These are phyloP conservation scores for Cutaneotrichosporon cyanovorans DNA, from an alignment of 1,284 basidiomycete species.

Conservation along the genomic window DNA sequence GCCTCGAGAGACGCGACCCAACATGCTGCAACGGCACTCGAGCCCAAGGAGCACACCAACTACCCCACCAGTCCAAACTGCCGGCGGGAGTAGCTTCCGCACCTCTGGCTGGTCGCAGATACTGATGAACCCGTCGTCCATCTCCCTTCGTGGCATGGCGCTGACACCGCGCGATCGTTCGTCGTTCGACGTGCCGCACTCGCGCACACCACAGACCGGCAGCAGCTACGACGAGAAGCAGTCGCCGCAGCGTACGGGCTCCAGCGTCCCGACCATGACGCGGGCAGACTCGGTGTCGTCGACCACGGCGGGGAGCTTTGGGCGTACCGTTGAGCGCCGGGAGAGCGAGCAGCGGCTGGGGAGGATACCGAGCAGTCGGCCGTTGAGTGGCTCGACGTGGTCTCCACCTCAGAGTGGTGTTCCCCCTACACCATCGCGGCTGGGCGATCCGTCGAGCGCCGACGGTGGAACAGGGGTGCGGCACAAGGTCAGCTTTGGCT, in stretches of 20 bases:
- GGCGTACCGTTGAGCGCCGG: too few relatives aligned
- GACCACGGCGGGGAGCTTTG: too few relatives aligned
- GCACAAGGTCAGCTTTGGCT: constrained; percentile 24
- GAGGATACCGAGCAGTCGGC: too few relatives aligned
- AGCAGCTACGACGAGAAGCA: constrained; percentile 10
- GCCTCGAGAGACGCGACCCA: not conserved
- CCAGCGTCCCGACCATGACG: constrained; percentile 1
- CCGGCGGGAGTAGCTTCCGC: constrained; percentile 19
- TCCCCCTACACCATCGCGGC: constrained; percentile 1
- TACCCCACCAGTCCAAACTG: not conserved
- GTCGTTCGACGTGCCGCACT: constrained; percentile 25
- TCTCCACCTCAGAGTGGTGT: not conserved
- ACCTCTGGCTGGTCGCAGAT: constrained; percentile 41
- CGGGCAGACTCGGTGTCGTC: constrained; percentile 1
- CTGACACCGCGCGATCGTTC: constrained; percentile 32
- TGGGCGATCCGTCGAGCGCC: constrained; percentile 1
- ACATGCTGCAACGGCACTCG: not conserved
- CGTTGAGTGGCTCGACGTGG: not conserved
- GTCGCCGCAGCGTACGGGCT: too few relatives aligned
- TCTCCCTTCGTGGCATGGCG: constrained; percentile 27
- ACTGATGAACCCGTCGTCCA: constrained; percentile 30
- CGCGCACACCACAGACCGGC: constrained; percentile 4
- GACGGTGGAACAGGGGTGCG: constrained; percentile 2
- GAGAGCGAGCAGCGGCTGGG: too few relatives aligned
- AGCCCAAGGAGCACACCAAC: not conserved